Evolutionary conservation across 306 rosid species (phyloP), one percentile per base, ranked within the genome.

Genomic region (Sicyos baderoa): DNA sequence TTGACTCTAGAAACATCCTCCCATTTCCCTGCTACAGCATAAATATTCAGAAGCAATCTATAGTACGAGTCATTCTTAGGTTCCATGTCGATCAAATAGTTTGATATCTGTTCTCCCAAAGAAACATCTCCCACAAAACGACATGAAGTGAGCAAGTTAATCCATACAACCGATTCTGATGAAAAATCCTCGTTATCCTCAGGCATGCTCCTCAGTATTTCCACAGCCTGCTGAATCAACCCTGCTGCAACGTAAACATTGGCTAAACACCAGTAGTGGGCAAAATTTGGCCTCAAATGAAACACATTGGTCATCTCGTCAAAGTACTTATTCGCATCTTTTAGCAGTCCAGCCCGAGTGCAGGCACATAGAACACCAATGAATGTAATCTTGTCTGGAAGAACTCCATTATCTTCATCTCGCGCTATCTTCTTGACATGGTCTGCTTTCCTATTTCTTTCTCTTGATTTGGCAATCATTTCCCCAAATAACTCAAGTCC

Each of bases 211-310:
- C 50, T 77, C 18, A 86, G 68, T 8, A 79, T 79, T 60, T 81
- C 82, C 74, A 84, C 88, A 16, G 89, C 95, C 72, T 82, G 70
- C 15, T 75, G 77, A 22, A 78, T 63, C 37, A 78, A 72, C 77
- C 89, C 89, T 54, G 56, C 76, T 23, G 76, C 70, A 32, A 80
- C 84, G 52, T 76, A 81, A 71, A 82, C 87, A 78, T 90, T 87
- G 3, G 91, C 89, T 80, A 85, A 74, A 77, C 95, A 87, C 96
- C 95, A 86, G 72, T 74, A 85, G 72, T 90, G 96, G 51, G 85
- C 96, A 59, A 86, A 90, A 77, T 77, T 84, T 17, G 91, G 95
- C 77, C 82, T 84, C 71, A 86, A 47, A 47, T 37, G 65, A 68
- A 63, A 86, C 13, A 76, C 70, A 25, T 81, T 71, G 68, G 66